phyloP scores from a whole-genome alignment of 345 rosid genomes.

The Toxicodendron radicans region DNA sequence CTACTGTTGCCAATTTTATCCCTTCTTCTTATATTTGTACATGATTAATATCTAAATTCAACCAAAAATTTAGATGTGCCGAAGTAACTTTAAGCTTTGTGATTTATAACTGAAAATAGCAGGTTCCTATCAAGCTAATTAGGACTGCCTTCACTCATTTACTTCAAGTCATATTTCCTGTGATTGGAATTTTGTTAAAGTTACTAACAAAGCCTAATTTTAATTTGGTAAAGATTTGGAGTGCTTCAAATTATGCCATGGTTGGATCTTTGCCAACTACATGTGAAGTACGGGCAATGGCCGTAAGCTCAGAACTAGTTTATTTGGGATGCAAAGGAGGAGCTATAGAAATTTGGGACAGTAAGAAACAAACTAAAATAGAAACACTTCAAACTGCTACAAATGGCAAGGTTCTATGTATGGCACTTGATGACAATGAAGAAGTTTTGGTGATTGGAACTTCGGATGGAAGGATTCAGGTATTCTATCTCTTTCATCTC shows the following conservation, averaged over 20 bases:
- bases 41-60: not conserved
- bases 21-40: not conserved
- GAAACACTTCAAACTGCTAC: slow-evolving; percentile 49
- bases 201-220: slow-evolving; percentile 7
- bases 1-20: not conserved
- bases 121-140: not conserved
- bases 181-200: not conserved
- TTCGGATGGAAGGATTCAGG: slow-evolving; percentile 67
- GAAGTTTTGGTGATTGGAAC: slow-evolving; percentile 61
- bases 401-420: slow-evolving; percentile 39
- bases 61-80: not conserved
- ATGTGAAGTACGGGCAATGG: slow-evolving; percentile 48
- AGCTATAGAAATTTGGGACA: slow-evolving; percentile 61
- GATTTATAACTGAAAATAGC: no score
- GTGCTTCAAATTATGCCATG: slow-evolving; percentile 37
- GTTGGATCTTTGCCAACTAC: slow-evolving; percentile 48
- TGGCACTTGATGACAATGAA: slow-evolving; percentile 55
- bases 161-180: not conserved
- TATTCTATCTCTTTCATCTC: slow-evolving; percentile 7
- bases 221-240: slow-evolving; percentile 51
- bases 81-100: no score
- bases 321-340: slow-evolving; percentile 70
- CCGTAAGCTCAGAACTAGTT: slow-evolving; percentile 52
- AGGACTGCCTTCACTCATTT: not conserved
- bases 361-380: slow-evolving; percentile 45